Conservation (phyloP, 208 protist species). For the Trichomonas tenax region DNA sequence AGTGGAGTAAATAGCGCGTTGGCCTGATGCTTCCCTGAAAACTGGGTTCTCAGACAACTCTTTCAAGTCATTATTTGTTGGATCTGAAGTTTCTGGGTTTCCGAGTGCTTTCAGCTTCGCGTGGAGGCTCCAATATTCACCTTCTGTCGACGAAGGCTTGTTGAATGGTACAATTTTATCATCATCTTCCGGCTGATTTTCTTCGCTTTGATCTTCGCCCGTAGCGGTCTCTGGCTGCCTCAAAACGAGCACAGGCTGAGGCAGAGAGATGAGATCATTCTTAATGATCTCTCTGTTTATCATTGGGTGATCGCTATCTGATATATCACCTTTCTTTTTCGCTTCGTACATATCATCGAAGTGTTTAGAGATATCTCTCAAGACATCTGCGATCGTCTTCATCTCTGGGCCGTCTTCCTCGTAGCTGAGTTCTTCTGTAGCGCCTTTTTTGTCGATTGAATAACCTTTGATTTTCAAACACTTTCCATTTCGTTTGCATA, state of each 20-base stretch:
- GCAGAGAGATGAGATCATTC: not conserved
- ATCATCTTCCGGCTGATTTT: conserved; percentile 1
- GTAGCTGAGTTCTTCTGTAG: not conserved
- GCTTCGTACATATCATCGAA: not conserved
- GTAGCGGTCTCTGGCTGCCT: not conserved
- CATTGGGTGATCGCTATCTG: not conserved
- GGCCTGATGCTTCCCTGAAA: not conserved
- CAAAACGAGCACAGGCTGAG: not conserved
- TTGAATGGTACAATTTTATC: not conserved
- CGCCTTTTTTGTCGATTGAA: not conserved
- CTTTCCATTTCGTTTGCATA: not conserved
- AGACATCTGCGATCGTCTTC: not conserved
- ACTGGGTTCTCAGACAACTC: not conserved
- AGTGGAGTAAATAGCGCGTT: not conserved
- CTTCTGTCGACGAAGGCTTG: not conserved
- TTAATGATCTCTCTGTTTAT: not conserved
- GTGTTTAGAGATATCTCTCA: not conserved
- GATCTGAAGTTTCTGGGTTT: not conserved
- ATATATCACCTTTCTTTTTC: not conserved
- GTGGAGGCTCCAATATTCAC: not conserved
- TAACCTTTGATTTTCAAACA: not conserved
- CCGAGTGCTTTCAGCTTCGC: not conserved
- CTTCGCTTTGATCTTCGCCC: not conserved
- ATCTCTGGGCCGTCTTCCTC: not conserved
- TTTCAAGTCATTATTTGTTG: not conserved